Base-by-base conservation (phyloP, 176 grass and related monocot genomes). In the Puya raimondii region DNA sequence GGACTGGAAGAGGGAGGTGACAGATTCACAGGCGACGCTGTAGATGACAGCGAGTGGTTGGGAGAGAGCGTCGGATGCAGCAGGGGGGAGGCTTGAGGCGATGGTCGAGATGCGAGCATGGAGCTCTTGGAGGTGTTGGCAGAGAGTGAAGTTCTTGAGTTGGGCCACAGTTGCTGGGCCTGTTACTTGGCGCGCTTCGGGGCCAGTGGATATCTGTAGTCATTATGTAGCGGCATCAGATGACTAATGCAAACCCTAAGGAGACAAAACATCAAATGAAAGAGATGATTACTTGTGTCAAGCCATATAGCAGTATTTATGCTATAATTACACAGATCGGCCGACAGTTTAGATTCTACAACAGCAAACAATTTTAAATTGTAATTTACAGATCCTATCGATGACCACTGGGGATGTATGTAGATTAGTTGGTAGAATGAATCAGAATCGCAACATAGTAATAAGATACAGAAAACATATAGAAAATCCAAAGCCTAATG, bases 81-180 rank as follows among this genome's bases (percentile, higher is more conserved):
- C 73, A 70, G 77, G 74, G 27, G 89, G 89, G 57, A 99, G 87
- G 47, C 78, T 86, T 78, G 80, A 84, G 53, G 82, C 69, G 14
- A 84, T 74, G 52, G 66, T 80, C 47, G 90, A 91, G 74, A 93
- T 88, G 71, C 78, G 84, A 26, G 85, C 85, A 76, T 93, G 87
- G 65, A 99, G 79, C 75, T 99, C 94, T 81, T 99, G 94, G 57
- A 99, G 84, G 78, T 93, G 90, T 76, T 88, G 85, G 67, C 87
- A 99, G 51, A 99, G 79, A 75, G 84, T 83, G 74, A 99, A 99
- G 69, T 93, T 99, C 74, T 93, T 99, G 2, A 99, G 75, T 80
- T 99, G 94, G 68, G 90, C 82, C 70, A 87, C 70, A 81, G 80
- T 99, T 50, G 76, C 87, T 67, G 85, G 77, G 50, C 90, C 72